A percentile compares a stretch with the other conserved stretches of the same genome.
These are phyloP conservation scores for Emericellopsis terricola DNA, from an alignment of 495 filamentous ascomycete genomes.

Conservation along the genomic window DNA sequence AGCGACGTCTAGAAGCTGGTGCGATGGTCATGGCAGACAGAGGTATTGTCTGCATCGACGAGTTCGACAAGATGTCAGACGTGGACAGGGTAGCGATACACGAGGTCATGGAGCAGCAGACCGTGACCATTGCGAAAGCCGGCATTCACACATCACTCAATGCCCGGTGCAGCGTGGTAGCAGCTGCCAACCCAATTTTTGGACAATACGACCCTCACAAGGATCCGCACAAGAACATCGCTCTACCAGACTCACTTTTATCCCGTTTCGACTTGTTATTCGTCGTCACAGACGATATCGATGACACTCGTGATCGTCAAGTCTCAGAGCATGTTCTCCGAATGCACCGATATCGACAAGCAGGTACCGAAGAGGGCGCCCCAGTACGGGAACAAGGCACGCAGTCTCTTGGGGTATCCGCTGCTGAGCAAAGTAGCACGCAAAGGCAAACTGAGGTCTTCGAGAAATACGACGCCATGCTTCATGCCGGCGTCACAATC, in stretches of 20 bases:
- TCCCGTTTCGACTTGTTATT: conserved; percentile 99
- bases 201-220: conserved; percentile 98
- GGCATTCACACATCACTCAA: conserved; percentile 98
- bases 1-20: conserved; percentile 86
- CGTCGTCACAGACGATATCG: conserved; percentile 94
- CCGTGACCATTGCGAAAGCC: conserved; percentile 96
- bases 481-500: conserved; percentile 78
- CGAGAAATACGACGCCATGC: conserved; percentile 91
- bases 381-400: conserved; percentile 78
- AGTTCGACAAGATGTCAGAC: conserved; percentile 99
- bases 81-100: conserved; percentile 96
- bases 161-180: conserved; percentile 89
- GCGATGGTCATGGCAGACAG: conserved; percentile 97
- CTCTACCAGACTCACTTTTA: conserved; percentile 86
- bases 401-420: conserved; percentile 77
- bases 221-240: conserved; percentile 96
- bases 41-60: conserved; percentile 96
- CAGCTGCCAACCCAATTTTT: conserved; percentile 93
- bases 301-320: conserved; percentile 75
- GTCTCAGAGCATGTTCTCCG: conserved; percentile 93
- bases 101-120: conserved; percentile 99
- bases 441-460: conserved; percentile 69
- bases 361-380: conserved; percentile 86
- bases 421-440: conserved; percentile 57
- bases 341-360: conserved; percentile 92